Evolutionary conservation across 2,329 filamentous ascomycete species (phyloP), one percentile per base, ranked within the genome.

Genomic region (Aspergillus novoparasiticus): DNA sequence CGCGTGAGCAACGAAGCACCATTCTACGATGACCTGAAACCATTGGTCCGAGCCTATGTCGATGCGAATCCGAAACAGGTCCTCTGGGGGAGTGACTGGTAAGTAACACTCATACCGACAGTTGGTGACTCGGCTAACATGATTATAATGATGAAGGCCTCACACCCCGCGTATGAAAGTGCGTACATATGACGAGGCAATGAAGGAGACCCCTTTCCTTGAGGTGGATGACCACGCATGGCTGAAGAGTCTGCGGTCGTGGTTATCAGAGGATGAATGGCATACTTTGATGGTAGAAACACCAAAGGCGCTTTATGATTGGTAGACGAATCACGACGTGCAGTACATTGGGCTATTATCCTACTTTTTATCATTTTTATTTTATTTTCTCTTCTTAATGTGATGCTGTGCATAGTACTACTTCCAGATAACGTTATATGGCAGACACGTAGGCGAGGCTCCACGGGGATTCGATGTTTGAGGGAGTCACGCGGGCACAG

Each of bases 71-170:
- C 34, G 14, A 36, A 16, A 23, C 71, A 68, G 5, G 61, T 79
- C 11, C 39, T 79, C 1, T 80, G 76, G 76, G 77, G 78, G 2
- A 80, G 77, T 64, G 78, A 80, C 51, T 80, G 73, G 74, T 73
- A 62, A 45, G 62, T 39, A n/a, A 36, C 1, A 14, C 19, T 28
- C 16, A 19, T 36, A 21, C 14, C 32, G 5, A n/a, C 14, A 30
- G 36, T 39, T n/a, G 41, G 16, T 36, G 1, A 14, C 28, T 14
- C 3, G 39, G 21, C 57, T 67, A 51, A 62, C 46, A 8, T 51
- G 3, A n/a, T 10, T 32, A 1, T 36, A 5, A 36, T 1, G 1
- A 3, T n/a, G 5, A 23, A 72, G 76, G 76, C 76, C 77, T 1
- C 77, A 79, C 62, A 78, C 76, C 1, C 76, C 77, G 0, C 68